phyloP scores from a whole-genome alignment of 805 yeast species.

The Metschnikowia lochheadii region DNA sequence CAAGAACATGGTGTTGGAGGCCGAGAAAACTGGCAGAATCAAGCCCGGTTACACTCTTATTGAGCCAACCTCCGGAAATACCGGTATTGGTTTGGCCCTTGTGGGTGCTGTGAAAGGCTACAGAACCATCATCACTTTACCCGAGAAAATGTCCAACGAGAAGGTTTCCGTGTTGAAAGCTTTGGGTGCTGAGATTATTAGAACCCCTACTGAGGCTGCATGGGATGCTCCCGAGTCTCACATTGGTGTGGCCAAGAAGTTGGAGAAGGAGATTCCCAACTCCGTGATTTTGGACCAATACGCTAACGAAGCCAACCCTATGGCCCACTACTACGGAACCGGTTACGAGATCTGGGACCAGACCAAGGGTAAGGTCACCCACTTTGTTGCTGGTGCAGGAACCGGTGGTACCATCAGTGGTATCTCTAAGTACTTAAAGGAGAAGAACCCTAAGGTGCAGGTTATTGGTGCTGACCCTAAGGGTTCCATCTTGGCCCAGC shows the following conservation, averaged over 20 bases:
- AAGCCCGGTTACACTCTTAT: constrained; percentile 83
- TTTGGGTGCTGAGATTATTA: constrained; percentile 82
- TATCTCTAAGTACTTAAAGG: constrained; percentile 72
- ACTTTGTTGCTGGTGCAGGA: constrained; percentile 88
- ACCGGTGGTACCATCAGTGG: constrained; percentile 98
- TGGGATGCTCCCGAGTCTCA: constrained; percentile 92
- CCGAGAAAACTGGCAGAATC: constrained; percentile 71
- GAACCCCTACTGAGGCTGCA: constrained; percentile 91
- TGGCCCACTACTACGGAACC: constrained; percentile 80
- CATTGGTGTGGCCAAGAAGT: constrained; percentile 78
- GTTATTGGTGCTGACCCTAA: constrained; percentile 82
- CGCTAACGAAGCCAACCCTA: constrained; percentile 71
- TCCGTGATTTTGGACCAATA: constrained; percentile 84
- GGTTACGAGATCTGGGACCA: constrained; percentile 85
- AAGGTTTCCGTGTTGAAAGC: constrained; percentile 86
- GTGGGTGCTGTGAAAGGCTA: constrained; percentile 86
- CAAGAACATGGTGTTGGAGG: constrained; percentile 79
- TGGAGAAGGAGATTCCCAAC: constrained; percentile 80
- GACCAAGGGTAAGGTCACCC: constrained; percentile 64
- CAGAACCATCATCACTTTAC: constrained; percentile 80
- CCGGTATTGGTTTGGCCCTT: constrained; percentile 86
- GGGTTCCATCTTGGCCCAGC: constrained; percentile 80
- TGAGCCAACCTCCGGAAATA: constrained; percentile 89
- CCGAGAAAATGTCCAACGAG: constrained; percentile 90
- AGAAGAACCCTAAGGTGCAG: constrained; percentile 55